phyloP scores from a whole-genome alignment of 495 filamentous ascomycete species.

The Thermothielavioides terrestris region DNA sequence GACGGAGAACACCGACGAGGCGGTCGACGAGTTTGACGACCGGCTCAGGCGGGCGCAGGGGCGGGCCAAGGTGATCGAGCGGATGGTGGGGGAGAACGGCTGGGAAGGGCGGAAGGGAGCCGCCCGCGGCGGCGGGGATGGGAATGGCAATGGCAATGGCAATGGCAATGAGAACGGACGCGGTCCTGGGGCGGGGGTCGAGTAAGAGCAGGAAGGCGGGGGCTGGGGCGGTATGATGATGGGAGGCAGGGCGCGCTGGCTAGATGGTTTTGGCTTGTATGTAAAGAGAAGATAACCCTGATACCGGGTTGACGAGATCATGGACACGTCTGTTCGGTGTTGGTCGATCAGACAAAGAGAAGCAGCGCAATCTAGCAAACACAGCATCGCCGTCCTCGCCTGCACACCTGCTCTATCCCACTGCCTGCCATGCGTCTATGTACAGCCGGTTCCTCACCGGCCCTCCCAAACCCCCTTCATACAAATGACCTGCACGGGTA shows the following conservation, averaged over 20 bases:
- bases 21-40: slow-evolving; percentile 79
- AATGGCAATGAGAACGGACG: not conserved
- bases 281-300: no score
- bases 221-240: not conserved
- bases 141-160: not conserved
- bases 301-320: no score
- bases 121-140: not conserved
- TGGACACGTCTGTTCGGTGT: no score
- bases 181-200: not conserved
- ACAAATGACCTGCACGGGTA: slow-evolving; percentile 32
- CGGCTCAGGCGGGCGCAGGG: slow-evolving; percentile 66
- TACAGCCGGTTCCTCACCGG: slow-evolving; percentile 3
- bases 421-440: slow-evolving; percentile 7
- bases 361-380: slow-evolving; percentile 1
- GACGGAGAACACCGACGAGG: slow-evolving; percentile 72
- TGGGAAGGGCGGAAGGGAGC: not conserved
- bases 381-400: slow-evolving; percentile 3
- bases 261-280: no score
- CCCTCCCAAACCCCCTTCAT: slow-evolving; percentile 6
- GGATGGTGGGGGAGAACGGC: slow-evolving; percentile 51
- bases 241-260: not conserved
- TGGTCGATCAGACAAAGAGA: no score
- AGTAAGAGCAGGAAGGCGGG: not conserved
- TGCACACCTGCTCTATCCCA: slow-evolving; percentile 8
- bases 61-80: slow-evolving; percentile 76